Base-by-base conservation (phyloP, 148 eudicot species). In the Pharnaceum exiguum region DNA sequence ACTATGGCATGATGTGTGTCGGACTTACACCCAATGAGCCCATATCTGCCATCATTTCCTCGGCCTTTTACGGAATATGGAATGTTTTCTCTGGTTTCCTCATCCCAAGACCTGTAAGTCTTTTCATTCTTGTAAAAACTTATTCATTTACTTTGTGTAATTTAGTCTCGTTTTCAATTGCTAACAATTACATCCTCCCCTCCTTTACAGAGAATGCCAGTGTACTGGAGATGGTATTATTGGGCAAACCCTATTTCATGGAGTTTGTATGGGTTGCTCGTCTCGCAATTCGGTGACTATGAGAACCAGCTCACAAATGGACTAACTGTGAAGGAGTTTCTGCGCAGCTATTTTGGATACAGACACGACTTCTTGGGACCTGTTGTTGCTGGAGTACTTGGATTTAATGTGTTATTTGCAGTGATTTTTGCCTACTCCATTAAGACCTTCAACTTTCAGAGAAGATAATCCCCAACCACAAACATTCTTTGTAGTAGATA, bases 151-250 rank as follows among this genome's bases (percentile, higher is more conserved):
- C 10, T 16, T 26, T 10, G 26, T 21, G 6, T 2, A 23, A 47
- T 47, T 11, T 47, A 46, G 7, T 2, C 5, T 2, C 8, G 23
- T 19, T 10, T 47, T 3, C 4, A 3, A 22, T 5, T 15, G 5
- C 17, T 35, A 35, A 35, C 38, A 35, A 35, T n/a, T n/a, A n/a
- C n/a, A n/a, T n/a, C n/a, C n/a, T n/a, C n/a, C 38, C 38, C 10
- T 36, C 46, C 21, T 33, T 24, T 25, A 66, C 87, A 89, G 97
- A 79, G 85, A 49, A 90, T 83, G 42, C 96, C 96, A 2, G 51
- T 65, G 27, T 80, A 83, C 83, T 83, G 89, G 85, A 78, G 82
- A 68, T 80, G 89, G 89, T 83, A 83, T 67, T 80, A 73, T 48
- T 78, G 77, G 72, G 52, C 59, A 11, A 72, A 78, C 60, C 90